Base-by-base conservation (phyloP, 2,329 filamentous ascomycete species). In the Colletotrichum navitas region DNA sequence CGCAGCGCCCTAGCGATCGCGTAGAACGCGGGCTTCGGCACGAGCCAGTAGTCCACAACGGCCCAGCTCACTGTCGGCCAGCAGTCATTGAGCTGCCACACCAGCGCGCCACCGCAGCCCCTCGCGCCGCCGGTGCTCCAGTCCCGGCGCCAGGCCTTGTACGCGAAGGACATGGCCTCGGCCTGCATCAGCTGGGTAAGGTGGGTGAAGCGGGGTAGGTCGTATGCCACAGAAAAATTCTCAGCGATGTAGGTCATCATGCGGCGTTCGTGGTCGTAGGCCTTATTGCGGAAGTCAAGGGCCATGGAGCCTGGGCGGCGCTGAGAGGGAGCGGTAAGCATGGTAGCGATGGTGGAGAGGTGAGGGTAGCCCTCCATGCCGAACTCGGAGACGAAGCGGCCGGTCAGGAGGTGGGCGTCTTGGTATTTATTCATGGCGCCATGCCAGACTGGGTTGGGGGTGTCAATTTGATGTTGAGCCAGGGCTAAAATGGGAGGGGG, bases 211-310 rank as follows among this genome's bases (percentile, higher is more conserved):
- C 93, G 91, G 1, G 92, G 89, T 45, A 87, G 83, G 43, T 89
- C 85, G 67, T 91, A 87, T 52, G 82, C 80, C 16, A 73, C 32
- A 18, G 41, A 87, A 76, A 95, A 90, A 81, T 95, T 95, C 77
- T 95, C 93, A 16, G 91, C 88, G 1, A 95, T 83, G 76, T 95
- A 95, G 0, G 91, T 90, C 16, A 91, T 91, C 71, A 95, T 89
- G 49, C 92, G 86, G 45, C 92, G 86, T 79, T 94, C 92, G 76
- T 94, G 92, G 0, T 93, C 92, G 74, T 91, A 90, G 10, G 92
- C 93, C 80, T 95, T 95, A 81, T 95, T 95, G 81, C 94, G 93
- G 77, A 93, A 94, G 77, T 95, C 93, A 58, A 95, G 85, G 69
- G 91, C 91, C 71, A 90, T 90, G 5, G 91, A 94, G 74, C 94